Base-by-base conservation (phyloP, 169 alveolate genomes). In the Besnoitia besnoiti region DNA sequence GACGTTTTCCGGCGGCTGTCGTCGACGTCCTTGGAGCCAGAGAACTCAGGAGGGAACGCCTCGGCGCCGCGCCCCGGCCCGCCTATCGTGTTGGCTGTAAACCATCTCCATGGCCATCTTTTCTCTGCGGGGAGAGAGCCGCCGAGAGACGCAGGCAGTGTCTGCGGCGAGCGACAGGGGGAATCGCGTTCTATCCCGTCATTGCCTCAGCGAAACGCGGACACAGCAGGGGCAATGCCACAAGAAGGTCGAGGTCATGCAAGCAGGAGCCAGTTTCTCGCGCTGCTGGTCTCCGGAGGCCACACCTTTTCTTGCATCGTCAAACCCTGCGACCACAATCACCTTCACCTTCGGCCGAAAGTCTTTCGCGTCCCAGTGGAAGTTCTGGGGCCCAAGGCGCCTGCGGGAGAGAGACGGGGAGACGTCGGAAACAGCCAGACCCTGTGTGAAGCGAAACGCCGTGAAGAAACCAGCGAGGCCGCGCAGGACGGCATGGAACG, bases 51-150 rank as follows among this genome's bases (percentile, higher is more conserved):
- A 21, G 39, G 12, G 30, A 73, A 73, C 44, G 5, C n/a, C 39
- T 10, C 24, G 12, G 10, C 44, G 8, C 8, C 14, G 33, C 14
- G 46, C 12, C 3, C 44, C 16, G 24, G 46, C 27, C 19, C 14
- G 5, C 82, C 82, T 16, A 16, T 73, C 47, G 82, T 73, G 5
- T 1, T 73, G 46, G 39, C 82, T 8, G 46, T 73, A 16, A 73
- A 73, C n/a, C 82, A 73, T 30, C 82, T 73, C n/a, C 82, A 73
- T n/a, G 82, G 82, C 24, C 82, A 73, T n/a, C 47, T 73, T n/a
- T 42, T 73, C 82, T 73, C 82, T 35, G 82, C 82, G 39, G 39
- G 82, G 7, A 73, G 39, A 55, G 67, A 55, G 33, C 1, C 67
- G 24, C 16, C 67, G 24, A 55, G n/a, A 3, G 67, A 5, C 12